Conservation (phyloP, 352 stramenopile genomes). For the Albugo candida region DNA sequence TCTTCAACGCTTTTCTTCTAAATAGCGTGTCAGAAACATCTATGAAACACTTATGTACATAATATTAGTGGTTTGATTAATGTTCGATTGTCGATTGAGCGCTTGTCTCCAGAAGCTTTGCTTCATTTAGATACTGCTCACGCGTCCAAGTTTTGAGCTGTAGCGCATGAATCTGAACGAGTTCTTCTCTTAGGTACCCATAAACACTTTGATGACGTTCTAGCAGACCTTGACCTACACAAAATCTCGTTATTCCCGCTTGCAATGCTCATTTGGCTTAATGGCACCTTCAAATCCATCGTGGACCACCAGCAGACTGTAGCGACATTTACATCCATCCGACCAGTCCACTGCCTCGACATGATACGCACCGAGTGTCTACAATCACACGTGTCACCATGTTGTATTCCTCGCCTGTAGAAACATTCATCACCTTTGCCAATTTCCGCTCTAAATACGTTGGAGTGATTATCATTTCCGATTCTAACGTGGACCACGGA, state of each 20-base stretch:
- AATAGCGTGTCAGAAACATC: no score
- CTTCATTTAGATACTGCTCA: conserved; percentile 67
- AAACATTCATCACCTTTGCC: no score
- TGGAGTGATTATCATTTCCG: no score
- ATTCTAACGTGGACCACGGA: background rate
- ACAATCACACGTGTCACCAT: background rate
- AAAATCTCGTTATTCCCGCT: background rate
- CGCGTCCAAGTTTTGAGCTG: conserved; percentile 78
- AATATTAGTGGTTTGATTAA: background rate
- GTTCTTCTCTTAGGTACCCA: conserved; percentile 62
- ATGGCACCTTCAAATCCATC: conserved; percentile 46
- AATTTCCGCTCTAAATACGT: no score
- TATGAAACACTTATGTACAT: no score
- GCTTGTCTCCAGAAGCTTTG: conserved; percentile 9
- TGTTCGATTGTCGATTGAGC: conserved; percentile 4
- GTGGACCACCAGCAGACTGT: conserved; percentile 67
- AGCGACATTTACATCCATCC: conserved; percentile 67
- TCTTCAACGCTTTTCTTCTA: no score
- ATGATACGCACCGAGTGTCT: conserved; percentile 38
- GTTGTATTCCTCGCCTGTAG: no score
- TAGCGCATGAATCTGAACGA: conserved; percentile 67
- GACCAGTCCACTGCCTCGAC: conserved; percentile 64
- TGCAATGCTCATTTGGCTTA: background rate
- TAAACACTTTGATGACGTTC: conserved; percentile 63
- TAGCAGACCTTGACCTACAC: conserved; percentile 43